Conservation (phyloP, 1,284 basidiomycete species). For the Xerocomus tenax region DNA sequence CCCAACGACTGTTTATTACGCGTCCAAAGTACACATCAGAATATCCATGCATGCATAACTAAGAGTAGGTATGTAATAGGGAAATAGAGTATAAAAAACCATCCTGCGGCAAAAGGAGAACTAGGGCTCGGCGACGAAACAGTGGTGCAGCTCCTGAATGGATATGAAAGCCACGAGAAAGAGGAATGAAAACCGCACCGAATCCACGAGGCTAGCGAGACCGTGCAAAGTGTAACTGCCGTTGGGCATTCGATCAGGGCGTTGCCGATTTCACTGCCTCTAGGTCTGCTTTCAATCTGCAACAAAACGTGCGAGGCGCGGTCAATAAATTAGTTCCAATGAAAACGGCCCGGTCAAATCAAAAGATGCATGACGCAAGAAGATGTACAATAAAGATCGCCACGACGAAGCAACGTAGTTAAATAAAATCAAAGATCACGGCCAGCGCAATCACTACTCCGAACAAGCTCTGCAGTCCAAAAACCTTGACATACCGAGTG, state of each 20-base stretch:
- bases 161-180: conserved; percentile 23
- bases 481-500: conserved; percentile 64
- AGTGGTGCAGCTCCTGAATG: conserved; percentile 7
- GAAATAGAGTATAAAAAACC: conserved; percentile 26
- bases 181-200: conserved; percentile 24
- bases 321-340: conserved; percentile 34
- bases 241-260: conserved; percentile 16
- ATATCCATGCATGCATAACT: conserved; percentile 20
- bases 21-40: conserved; percentile 24
- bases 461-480: conserved; percentile 51
- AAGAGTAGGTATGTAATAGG: conserved; percentile 22
- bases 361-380: conserved; percentile 14
- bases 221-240: neutral
- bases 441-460: conserved; percentile 48
- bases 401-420: conserved; percentile 20
- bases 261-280: conserved; percentile 34
- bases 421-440: conserved; percentile 48
- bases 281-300: conserved; percentile 61
- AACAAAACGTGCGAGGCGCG: conserved; percentile 21
- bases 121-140: neutral
- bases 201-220: conserved; percentile 27
- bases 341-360: conserved; percentile 9
- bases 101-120: conserved; percentile 4
- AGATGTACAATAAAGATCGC: conserved; percentile 19
- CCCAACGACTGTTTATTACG: conserved; percentile 7